These are phyloP conservation scores for Rosa lucieae DNA, from an alignment of 306 rosid species.

Conservation along the genomic window DNA sequence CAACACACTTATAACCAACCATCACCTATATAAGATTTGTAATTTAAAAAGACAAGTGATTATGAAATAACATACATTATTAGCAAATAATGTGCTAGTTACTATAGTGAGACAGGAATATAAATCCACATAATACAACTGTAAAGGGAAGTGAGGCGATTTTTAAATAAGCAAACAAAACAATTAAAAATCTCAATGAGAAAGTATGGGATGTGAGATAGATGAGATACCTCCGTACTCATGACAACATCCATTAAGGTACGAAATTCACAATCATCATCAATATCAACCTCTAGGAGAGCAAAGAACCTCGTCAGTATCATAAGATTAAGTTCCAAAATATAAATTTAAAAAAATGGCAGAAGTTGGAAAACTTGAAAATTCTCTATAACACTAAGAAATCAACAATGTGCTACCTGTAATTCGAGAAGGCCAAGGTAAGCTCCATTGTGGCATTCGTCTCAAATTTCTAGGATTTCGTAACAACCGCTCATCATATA, in stretches of 20 bases:
- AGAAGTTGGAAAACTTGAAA: constrained; percentile 16
- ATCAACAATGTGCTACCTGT: constrained; percentile 50
- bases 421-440: constrained; percentile 34
- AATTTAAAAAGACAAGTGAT: constrained; percentile 10
- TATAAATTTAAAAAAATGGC: not conserved
- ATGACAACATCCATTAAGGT: constrained; percentile 63
- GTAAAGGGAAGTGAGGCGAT: not conserved
- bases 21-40: constrained; percentile 45
- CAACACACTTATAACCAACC: constrained; percentile 56
- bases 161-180: not conserved
- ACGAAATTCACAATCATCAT: constrained; percentile 12
- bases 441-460: constrained; percentile 40
- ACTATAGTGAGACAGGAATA: not conserved
- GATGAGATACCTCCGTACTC: constrained; percentile 46
- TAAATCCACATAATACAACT: not conserved
- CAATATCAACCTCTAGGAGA: constrained; percentile 43
- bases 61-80: not conserved
- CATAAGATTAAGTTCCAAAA: constrained; percentile 18
- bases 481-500: constrained; percentile 39
- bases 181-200: not conserved
- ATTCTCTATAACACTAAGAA: not conserved
- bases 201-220: not conserved
- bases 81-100: not conserved
- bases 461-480: constrained; percentile 6
- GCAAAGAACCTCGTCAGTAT: constrained; percentile 6